These are phyloP conservation scores for Globisporangium spinosum DNA, from an alignment of 352 stramenopile genomes.

Conservation along the genomic window DNA sequence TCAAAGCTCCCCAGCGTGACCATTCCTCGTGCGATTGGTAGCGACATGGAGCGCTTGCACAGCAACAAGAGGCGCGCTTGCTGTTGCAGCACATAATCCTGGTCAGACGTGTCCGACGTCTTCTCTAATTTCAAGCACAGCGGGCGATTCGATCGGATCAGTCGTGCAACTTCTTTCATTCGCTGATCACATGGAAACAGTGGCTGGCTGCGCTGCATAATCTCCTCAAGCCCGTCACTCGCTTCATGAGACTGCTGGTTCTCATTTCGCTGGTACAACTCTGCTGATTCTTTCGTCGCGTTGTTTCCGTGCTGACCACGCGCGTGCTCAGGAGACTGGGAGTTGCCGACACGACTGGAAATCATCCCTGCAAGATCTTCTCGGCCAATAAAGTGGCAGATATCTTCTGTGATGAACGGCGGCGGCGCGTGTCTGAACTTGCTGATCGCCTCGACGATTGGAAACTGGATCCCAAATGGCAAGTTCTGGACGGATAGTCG, in stretches of 20 bases:
- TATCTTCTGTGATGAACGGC: conserved; percentile 45
- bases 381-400: conserved; percentile 54
- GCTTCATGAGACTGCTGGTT: conserved; percentile 19
- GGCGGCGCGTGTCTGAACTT: conserved; percentile 60
- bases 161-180: conserved; percentile 75
- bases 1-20: conserved; percentile 93
- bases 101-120: conserved; percentile 54
- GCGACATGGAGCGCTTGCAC: conserved; percentile 91
- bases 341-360: not conserved
- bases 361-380: conserved; percentile 47
- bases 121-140: conserved; percentile 75
- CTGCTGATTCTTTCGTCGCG: conserved; percentile 3
- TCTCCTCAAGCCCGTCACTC: conserved; percentile 63
- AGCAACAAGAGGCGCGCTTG: conserved; percentile 93
- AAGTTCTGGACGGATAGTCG: conserved; percentile 50
- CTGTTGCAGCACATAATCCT: conserved; percentile 84
- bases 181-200: conserved; percentile 71
- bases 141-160: conserved; percentile 73
- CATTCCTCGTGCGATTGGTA: conserved; percentile 95
- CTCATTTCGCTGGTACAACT: conserved; percentile 20
- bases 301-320: not conserved
- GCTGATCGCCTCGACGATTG: conserved; percentile 52
- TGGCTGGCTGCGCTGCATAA: conserved; percentile 47
- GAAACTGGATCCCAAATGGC: conserved; percentile 51
- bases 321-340: not conserved